A percentile compares a stretch with the other conserved stretches of the same genome.
These are phyloP conservation scores for Sclerotinia trifoliorum DNA, from an alignment of 2,329 filamentous ascomycete species.

Conservation along the genomic window DNA sequence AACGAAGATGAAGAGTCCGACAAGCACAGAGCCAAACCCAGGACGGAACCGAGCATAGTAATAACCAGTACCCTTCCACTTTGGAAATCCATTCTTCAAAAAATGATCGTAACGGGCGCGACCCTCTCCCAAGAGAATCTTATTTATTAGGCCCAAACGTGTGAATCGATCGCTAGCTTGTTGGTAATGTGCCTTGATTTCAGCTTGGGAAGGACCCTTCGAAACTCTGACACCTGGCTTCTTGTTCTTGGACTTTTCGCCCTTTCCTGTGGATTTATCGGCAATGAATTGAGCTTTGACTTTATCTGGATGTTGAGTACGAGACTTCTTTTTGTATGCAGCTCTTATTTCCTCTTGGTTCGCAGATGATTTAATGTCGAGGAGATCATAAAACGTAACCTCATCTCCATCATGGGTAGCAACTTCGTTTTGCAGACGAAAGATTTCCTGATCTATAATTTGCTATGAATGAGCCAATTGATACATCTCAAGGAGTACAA, in stretches of 20 bases:
- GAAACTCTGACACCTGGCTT: constrained; percentile 63
- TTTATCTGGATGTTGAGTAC: constrained; percentile 89
- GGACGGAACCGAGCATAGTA: constrained; percentile 95
- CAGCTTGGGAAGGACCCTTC: constrained; percentile 69
- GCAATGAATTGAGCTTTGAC: constrained; percentile 79
- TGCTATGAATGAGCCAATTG: constrained; percentile 32
- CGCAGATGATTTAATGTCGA: constrained; percentile 72
- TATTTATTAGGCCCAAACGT: constrained; percentile 77
- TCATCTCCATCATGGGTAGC: constrained; percentile 69
- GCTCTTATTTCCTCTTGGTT: constrained; percentile 87
- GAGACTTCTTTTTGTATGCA: constrained; percentile 86
- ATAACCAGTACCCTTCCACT: constrained; percentile 96
- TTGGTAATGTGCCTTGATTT: constrained; percentile 78
- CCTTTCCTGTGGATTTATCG: constrained; percentile 56
- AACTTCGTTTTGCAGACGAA: constrained; percentile 89
- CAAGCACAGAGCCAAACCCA: constrained; percentile 78
- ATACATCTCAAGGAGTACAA: neutral
- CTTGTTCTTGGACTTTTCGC: constrained; percentile 48
- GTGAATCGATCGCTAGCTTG: constrained; percentile 79
- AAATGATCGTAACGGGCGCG: constrained; percentile 95
- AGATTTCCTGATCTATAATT: constrained; percentile 89
- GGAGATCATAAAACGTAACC: constrained; percentile 91
- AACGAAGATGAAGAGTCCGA: constrained; percentile 76
- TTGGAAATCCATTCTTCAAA: constrained; percentile 85
- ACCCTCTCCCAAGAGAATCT: constrained; percentile 77